These are phyloP conservation scores for Saturnispora kantuleensis DNA, from an alignment of 805 yeast genomes.

Conservation along the genomic window DNA sequence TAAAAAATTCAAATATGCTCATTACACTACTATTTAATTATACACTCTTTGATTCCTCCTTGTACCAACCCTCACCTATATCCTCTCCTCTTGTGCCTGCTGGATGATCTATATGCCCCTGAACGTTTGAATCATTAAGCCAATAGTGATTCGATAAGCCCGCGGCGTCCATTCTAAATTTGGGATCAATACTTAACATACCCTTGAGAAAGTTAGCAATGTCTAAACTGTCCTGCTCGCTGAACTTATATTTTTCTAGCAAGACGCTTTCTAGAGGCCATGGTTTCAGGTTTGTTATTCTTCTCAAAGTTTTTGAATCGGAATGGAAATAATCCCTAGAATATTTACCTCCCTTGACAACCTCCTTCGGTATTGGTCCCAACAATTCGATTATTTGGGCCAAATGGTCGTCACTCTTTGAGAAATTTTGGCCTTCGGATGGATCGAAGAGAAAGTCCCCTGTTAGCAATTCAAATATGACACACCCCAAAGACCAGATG, in stretches of 20 bases:
- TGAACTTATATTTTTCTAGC: slow-evolving; percentile 73
- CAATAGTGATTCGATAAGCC: slow-evolving; percentile 86
- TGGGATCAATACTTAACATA: slow-evolving; percentile 75
- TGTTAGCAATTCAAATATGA: slow-evolving; percentile 81
- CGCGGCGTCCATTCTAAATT: slow-evolving; percentile 86
- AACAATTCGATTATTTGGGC: slow-evolving; percentile 80
- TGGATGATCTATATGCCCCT: slow-evolving; percentile 69
- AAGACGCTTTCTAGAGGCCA: slow-evolving; percentile 84
- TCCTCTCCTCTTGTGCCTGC: slow-evolving; percentile 77
- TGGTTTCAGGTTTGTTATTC: slow-evolving; percentile 73
- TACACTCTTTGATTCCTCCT: slow-evolving; percentile 35
- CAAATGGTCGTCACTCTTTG: slow-evolving; percentile 90
- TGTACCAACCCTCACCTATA: slow-evolving; percentile 78
- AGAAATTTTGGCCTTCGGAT: slow-evolving; percentile 59
- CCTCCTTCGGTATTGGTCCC: slow-evolving; percentile 40
- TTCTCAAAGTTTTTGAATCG: slow-evolving; percentile 41
- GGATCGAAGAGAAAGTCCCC: slow-evolving; percentile 96
- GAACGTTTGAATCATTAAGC: slow-evolving; percentile 68
- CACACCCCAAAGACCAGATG: slow-evolving; percentile 92
- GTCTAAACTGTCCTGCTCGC: slow-evolving; percentile 56
- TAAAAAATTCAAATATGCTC: not conserved
- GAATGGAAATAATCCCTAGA: slow-evolving; percentile 30
- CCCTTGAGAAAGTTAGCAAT: slow-evolving; percentile 73
- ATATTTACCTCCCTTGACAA: slow-evolving; percentile 53
- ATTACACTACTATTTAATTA: not conserved